Conservation (phyloP, 148 eudicot species). For the Heliosperma pusillum region DNA sequence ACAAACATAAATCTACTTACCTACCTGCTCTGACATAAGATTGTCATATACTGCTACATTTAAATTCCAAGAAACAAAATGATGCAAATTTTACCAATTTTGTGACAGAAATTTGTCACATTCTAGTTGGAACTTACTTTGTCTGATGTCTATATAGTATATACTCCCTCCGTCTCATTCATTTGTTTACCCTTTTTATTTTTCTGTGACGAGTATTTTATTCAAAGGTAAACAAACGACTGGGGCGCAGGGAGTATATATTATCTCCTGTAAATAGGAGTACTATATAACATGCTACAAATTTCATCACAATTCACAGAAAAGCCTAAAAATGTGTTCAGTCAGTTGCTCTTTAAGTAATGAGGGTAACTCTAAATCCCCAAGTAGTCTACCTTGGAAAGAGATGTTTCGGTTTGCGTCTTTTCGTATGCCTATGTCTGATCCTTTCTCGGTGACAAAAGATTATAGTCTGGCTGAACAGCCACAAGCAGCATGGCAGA, state of each 20-base stretch:
- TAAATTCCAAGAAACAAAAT: constrained; percentile 19
- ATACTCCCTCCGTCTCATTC: too few relatives aligned
- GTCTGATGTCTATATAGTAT: background rate
- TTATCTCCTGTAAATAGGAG: too few relatives aligned
- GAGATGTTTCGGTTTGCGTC: constrained; percentile 34
- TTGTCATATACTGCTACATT: background rate
- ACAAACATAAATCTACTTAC: too few relatives aligned
- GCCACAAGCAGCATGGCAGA: background rate
- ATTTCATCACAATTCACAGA: too few relatives aligned
- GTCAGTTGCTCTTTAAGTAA: constrained; percentile 1
- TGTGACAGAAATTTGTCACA: background rate
- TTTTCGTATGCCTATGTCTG: constrained; percentile 23
- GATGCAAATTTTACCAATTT: background rate
- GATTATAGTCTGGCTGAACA: background rate
- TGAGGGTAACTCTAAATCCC: background rate
- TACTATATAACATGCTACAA: background rate
- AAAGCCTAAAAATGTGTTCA: constrained; percentile 10
- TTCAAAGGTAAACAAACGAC: too few relatives aligned
- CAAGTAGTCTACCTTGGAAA: constrained; percentile 26
- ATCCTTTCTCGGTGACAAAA: constrained; percentile 5
- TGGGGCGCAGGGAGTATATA: too few relatives aligned
- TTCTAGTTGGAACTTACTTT: constrained; percentile 4
- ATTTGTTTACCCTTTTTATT: too few relatives aligned
- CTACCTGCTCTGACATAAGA: constrained; percentile 18
- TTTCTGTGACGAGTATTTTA: too few relatives aligned